Evolutionary conservation across 2,329 filamentous ascomycete genomes (phyloP), one percentile per base, ranked within the genome.

Genomic region (Fusarium sp.): DNA sequence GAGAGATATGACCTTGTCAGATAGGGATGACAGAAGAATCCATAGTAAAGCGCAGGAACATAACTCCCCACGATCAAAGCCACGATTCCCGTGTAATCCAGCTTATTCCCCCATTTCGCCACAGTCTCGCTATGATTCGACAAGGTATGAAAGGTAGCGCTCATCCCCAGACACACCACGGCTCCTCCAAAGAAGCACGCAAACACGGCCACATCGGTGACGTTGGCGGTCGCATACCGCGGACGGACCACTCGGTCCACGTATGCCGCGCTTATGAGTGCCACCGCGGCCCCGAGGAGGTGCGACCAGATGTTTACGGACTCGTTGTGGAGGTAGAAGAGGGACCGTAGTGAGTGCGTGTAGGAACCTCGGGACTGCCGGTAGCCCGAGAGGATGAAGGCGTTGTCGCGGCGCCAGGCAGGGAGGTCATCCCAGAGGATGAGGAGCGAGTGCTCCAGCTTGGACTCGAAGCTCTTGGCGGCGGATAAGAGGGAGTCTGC

Each of bases 41-140:
- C 95, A 81, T 97, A 98, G 82, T 94, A 96, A 67, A 99, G 83
- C 58, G 93, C 93, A 3, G 96, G 95, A 53, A 98, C 90, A 79
- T 96, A 98, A 80, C 93, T 96, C 8, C 96, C 96, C 75, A 96
- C 93, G 67, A 98, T 98, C 75, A 99, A 85, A 57, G 92, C 90
- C 33, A 98, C 94, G 76, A 99, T 99, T 8, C 96, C 96, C 6
- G 96, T 90, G 81, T 99, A 98, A 81, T 99, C 96, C 65, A 98
- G 85, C 81, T 97, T 94, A 81, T 98, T 98, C 12, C 95, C 95
- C 86, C 94, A 93, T 70, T 90, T 92, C 3, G 93, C 91, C 16
- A 98, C 94, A 2, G 84, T 83, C 40, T 91, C 89, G 20, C 93
- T 96, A 82, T 99, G 96, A 75, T 98, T 98, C 24, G 88, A 91